Base-by-base conservation (phyloP, 2,329 filamentous ascomycete genomes). In the Hymenoscyphus occultus region DNA sequence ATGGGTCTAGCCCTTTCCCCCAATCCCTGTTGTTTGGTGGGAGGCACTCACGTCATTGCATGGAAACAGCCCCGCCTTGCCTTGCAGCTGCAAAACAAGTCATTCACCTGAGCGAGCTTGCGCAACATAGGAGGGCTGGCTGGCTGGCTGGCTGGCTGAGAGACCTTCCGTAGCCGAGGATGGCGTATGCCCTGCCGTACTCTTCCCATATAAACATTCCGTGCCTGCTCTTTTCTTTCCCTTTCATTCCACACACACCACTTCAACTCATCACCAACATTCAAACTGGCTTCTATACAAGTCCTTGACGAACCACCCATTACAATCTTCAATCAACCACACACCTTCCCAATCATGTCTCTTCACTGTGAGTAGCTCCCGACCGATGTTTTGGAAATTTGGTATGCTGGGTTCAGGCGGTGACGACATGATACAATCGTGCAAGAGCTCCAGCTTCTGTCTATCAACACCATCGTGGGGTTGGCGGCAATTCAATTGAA, bases 281-380 rank as follows among this genome's bases (percentile, higher is more conserved):
- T 62, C 68, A 71, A 68, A 51, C 31, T 74, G 69, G 65, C 70
- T 64, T 70, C 70, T 48, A 71, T 72, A 35, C 69, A 70, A 71
- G 28, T 69, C 35, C 68, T 72, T 59, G 66, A 72, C 61, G 68
- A 72, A 70, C 61, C 68, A 60, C 70, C 68, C 42, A 69, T 71
- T 64, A 62, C 65, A 19, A 59, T 72, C 42, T 68, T 71, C 65
- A 66, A 70, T 60, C 65, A 70, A 67, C 68, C 67, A 40, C 67
- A 70, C 60, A 70, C 68, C 32, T 58, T 63, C 39, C 64, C 69
- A 64, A 72, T 71, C 67, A 74, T 74, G 72, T 74, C 72, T 71
- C 72, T 74, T 63, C 70, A 71, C 66, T 73, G 72, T 74, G 69
- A 45, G 72, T 72, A 65, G 56, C 64, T 56, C 16, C 28, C 32